These are phyloP conservation scores for Backusella australiensis DNA, from an alignment of 192 early-diverging fungal species.

Conservation along the genomic window DNA sequence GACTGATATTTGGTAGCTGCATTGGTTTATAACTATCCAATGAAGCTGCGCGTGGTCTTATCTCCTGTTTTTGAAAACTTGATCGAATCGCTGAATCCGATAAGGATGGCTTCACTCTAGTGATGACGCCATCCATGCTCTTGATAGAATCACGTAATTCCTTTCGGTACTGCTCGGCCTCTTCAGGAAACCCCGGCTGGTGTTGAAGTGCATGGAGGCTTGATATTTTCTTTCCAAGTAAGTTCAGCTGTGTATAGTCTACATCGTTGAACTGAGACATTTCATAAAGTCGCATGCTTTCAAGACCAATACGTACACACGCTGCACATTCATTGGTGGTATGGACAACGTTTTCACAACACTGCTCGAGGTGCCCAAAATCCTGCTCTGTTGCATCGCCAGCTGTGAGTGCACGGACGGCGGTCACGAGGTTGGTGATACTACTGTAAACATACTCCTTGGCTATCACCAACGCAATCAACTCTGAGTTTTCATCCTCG, in stretches of 20 bases:
- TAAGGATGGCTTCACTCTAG: neutral
- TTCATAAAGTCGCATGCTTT: neutral
- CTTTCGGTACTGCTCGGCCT: neutral
- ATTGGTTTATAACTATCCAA: neutral
- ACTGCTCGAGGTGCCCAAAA: slow-evolving; percentile 12
- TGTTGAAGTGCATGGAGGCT: slow-evolving; percentile 30
- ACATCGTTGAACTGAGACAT: neutral
- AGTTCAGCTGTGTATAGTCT: slow-evolving; percentile 21
- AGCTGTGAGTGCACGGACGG: slow-evolving; percentile 24
- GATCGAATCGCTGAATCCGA: neutral
- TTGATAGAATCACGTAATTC: neutral
- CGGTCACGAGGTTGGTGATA: slow-evolving; percentile 35
- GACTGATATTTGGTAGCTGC: neutral
- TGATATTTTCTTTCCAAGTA: slow-evolving; percentile 30
- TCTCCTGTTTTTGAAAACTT: neutral
- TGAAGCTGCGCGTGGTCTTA: neutral
- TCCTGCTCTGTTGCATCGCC: neutral
- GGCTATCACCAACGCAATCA: slow-evolving; percentile 29
- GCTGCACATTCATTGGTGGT: slow-evolving; percentile 25
- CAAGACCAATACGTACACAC: slow-evolving; percentile 15
- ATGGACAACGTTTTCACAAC: slow-evolving; percentile 15
- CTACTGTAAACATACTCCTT: slow-evolving; percentile 40
- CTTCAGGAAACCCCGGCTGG: neutral
- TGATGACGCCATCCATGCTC: neutral
- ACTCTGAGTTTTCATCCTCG: slow-evolving; percentile 31